phyloP scores from a whole-genome alignment of 2,329 filamentous ascomycete genomes.

The Pseudocercospora crystallina region DNA sequence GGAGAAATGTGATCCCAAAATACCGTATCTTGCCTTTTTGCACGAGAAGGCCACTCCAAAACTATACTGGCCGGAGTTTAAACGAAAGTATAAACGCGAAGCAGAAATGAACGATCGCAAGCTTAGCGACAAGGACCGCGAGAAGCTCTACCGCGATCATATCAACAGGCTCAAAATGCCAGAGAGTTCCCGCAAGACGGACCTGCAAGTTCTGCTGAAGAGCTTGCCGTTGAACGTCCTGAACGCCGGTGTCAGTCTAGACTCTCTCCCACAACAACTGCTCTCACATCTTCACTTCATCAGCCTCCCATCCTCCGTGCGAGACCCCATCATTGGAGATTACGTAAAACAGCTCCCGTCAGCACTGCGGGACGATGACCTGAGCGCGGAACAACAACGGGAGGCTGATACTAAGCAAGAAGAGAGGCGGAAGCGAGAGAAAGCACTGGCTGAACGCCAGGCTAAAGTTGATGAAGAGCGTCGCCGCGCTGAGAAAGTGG shows the following conservation, averaged over 20 bases:
- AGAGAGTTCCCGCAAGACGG: slow-evolving; percentile 65
- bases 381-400: slow-evolving; percentile 51
- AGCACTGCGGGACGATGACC: slow-evolving; percentile 40
- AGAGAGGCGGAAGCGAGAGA: slow-evolving; percentile 21
- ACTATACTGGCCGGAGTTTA: slow-evolving; percentile 97
- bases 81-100: slow-evolving; percentile 83
- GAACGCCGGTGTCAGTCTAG: slow-evolving; percentile 58
- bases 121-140: slow-evolving; percentile 64
- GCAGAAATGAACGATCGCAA: slow-evolving; percentile 71
- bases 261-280: slow-evolving; percentile 61
- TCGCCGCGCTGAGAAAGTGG: slow-evolving; percentile 19
- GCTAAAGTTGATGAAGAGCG: slow-evolving; percentile 26
- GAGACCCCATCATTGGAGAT: slow-evolving; percentile 65
- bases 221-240: slow-evolving; percentile 59
- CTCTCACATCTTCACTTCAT: slow-evolving; percentile 69
- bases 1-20: slow-evolving; percentile 77
- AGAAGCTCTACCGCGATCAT: slow-evolving; percentile 77
- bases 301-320: slow-evolving; percentile 59
- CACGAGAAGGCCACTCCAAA: slow-evolving; percentile 82
- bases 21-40: slow-evolving; percentile 79
- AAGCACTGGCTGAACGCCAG: slow-evolving; percentile 24
- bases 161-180: slow-evolving; percentile 65
- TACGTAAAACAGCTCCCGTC: slow-evolving; percentile 64
- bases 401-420: slow-evolving; percentile 28
- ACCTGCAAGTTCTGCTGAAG: slow-evolving; percentile 66